These are phyloP conservation scores for Hanseniaspora sp. DNA, from an alignment of 1,139 yeast species.

Conservation along the genomic window DNA sequence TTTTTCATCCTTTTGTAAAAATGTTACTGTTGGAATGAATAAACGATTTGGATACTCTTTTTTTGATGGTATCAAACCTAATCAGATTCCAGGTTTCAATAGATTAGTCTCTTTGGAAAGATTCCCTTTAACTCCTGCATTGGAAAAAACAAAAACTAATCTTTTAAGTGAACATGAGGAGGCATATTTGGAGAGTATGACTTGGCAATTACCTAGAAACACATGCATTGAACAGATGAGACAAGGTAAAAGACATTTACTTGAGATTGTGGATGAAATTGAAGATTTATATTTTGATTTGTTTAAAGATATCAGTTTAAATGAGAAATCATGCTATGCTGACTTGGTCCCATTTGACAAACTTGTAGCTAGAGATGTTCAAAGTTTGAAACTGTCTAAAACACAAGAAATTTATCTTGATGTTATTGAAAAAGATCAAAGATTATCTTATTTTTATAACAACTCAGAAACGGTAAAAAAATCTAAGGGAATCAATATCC, in stretches of 20 bases:
- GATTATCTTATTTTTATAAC: neutral
- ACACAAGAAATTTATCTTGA: neutral
- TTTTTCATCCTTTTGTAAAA: neutral
- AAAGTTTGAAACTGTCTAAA: neutral
- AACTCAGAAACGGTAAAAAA: neutral
- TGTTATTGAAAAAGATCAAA: neutral
- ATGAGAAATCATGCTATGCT: neutral
- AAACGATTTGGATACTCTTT: neutral
- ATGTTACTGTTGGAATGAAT: neutral
- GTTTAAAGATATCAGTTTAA: neutral
- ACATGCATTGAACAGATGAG: neutral
- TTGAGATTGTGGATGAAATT: neutral
- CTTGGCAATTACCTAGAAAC: neutral
- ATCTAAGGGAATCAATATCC: neutral
- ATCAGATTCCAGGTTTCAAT: neutral
- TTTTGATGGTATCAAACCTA: neutral
- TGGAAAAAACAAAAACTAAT: neutral
- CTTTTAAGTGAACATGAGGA: neutral
- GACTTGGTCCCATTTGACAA: neutral
- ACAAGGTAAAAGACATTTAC: neutral
- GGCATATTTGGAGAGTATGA: neutral
- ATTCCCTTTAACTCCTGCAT: neutral
- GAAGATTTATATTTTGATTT: neutral
- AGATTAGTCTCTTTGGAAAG: neutral
- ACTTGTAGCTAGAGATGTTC: neutral